These are phyloP conservation scores for Oldenlandia corymbosa DNA, from an alignment of 257 asterid genomes.

Conservation along the genomic window DNA sequence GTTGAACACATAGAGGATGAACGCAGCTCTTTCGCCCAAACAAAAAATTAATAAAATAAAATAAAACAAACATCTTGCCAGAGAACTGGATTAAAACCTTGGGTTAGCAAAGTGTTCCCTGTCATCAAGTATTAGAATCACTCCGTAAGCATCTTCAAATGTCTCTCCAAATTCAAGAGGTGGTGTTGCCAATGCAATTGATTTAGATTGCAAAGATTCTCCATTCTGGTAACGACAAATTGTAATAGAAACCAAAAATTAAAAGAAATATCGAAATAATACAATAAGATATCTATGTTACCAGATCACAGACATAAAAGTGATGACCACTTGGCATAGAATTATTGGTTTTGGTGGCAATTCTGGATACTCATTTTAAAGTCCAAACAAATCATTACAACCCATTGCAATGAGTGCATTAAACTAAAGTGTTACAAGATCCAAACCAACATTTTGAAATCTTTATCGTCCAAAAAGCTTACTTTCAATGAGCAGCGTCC, in stretches of 20 bases:
- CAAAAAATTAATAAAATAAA: neutral
- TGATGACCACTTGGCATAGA: neutral
- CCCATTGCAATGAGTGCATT: neutral
- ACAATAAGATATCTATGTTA: neutral
- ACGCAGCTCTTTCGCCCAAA: no score
- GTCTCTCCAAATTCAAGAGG: conserved; percentile 74
- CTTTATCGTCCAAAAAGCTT: conserved; percentile 36
- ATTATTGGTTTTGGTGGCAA: neutral
- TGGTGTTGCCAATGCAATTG: conserved; percentile 49
- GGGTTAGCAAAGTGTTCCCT: conserved; percentile 80
- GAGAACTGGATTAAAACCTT: conserved; percentile 63
- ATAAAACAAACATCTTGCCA: neutral
- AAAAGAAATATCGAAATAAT: neutral
- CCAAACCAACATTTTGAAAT: neutral
- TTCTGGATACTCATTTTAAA: neutral
- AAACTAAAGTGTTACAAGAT: neutral
- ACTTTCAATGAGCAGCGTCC: conserved; percentile 52
- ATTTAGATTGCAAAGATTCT: conserved; percentile 41
- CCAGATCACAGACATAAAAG: conserved; percentile 1
- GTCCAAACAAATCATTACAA: neutral
- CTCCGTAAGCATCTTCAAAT: conserved; percentile 82
- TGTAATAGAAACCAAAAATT: neutral
- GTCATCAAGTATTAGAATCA: conserved; percentile 73
- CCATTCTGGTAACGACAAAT: conserved; percentile 30
- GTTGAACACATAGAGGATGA: no score